Evolutionary conservation across 441 rosid species (phyloP).

Genomic region (Syzygium syzygioides): DNA sequence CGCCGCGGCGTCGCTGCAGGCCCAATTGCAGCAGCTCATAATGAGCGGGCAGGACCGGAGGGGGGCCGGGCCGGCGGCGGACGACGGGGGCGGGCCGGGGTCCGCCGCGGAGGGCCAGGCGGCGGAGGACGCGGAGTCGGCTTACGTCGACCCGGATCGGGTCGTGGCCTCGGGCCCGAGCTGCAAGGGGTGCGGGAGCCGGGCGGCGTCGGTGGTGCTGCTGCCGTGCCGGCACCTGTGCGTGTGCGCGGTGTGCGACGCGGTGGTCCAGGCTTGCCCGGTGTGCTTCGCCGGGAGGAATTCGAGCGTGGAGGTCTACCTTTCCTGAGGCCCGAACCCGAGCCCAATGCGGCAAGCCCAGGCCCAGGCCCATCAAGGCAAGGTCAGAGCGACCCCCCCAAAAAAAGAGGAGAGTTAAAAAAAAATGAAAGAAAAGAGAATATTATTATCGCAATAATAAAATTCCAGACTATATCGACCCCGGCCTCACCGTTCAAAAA

Average conservation of each 20-base stretch:
- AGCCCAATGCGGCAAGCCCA: neutral
- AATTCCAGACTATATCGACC: neutral
- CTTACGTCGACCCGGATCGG: constrained; percentile 70
- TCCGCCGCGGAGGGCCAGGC: constrained; percentile 36
- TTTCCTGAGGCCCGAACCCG: constrained; percentile 20
- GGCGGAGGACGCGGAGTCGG: constrained; percentile 85
- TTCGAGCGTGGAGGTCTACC: constrained; percentile 72
- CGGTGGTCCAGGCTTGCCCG: constrained; percentile 63
- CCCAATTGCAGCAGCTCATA: constrained; percentile 62
- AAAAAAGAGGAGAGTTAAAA: neutral
- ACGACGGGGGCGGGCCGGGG: constrained; percentile 34
- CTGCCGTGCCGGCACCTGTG: constrained; percentile 92
- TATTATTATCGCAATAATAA: neutral
- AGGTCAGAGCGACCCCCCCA: constrained; percentile 4
- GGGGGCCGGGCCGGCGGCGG: constrained; percentile 18
- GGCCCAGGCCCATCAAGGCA: constrained; percentile 4
- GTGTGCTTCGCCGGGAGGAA: constrained; percentile 51
- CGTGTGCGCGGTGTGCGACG: constrained; percentile 72
- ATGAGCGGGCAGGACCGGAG: constrained; percentile 15
- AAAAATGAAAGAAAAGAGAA: neutral
- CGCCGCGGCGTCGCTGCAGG: constrained; percentile 66
- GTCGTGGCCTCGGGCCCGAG: constrained; percentile 32
- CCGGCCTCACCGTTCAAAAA: neutral
- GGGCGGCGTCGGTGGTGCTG: constrained; percentile 63
- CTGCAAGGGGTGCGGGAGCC: constrained; percentile 49